Evolutionary conservation across 2,329 filamentous ascomycete genomes (phyloP).

Genomic region (Xylaria sp.): DNA sequence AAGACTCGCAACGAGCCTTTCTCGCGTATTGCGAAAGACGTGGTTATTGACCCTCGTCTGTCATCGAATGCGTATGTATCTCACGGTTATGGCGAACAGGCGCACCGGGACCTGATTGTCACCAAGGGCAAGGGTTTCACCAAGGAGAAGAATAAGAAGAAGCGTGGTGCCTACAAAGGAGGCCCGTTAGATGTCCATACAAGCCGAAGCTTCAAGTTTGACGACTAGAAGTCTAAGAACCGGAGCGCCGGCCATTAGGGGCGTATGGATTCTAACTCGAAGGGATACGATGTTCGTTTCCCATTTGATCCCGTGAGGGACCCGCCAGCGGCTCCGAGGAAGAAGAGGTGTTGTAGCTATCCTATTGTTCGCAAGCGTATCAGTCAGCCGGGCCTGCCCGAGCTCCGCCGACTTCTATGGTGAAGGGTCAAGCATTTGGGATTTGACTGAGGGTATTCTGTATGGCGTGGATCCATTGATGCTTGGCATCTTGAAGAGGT

Average conservation of each 20-base stretch:
- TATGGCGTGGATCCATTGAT: not conserved
- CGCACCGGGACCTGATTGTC: constrained; percentile 80
- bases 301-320: not conserved
- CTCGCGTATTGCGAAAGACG: constrained; percentile 68
- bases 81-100: constrained; percentile 84
- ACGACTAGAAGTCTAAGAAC: constrained; percentile 56
- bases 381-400: not conserved
- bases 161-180: constrained; percentile 83
- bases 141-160: constrained; percentile 99
- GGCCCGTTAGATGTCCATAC: constrained; percentile 78
- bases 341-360: not conserved
- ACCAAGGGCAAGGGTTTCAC: constrained; percentile 97
- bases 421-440: not conserved
- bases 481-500: not conserved
- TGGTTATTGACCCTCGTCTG: constrained; percentile 62
- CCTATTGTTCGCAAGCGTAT: not conserved
- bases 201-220: constrained; percentile 89
- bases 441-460: not conserved
- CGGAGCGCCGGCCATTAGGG: constrained; percentile 11
- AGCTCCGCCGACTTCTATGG: constrained; percentile 9
- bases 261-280: not conserved
- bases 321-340: constrained; percentile 7
- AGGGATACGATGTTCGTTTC: not conserved
- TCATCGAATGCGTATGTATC: constrained; percentile 74
- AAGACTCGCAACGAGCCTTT: constrained; percentile 60